phyloP scores from a whole-genome alignment of 139 green algal genomes.

The Coccomyxa sp. region DNA sequence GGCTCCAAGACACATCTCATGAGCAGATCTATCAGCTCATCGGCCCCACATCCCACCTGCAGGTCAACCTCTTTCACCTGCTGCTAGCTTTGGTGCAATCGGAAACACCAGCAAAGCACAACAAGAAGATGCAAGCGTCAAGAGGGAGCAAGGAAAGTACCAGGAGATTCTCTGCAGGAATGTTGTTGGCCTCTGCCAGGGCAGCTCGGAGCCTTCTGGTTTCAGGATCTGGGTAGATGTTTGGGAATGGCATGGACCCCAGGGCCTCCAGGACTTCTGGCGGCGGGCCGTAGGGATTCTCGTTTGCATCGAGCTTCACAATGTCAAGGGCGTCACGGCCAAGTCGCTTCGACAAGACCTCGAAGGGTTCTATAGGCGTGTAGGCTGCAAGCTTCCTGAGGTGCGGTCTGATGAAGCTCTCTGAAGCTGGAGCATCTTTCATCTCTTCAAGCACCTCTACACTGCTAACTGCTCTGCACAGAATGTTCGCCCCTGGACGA shows the following conservation, averaged over 20 bases:
- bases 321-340: slow-evolving; percentile 84
- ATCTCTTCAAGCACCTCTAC: too few species aligned
- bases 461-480: neutral
- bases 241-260: slow-evolving; percentile 81
- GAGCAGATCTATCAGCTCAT: slow-evolving; percentile 94
- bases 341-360: slow-evolving; percentile 79
- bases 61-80: too few species aligned
- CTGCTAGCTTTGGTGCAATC: neutral
- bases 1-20: slow-evolving; percentile 92
- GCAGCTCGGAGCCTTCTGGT: slow-evolving; percentile 69
- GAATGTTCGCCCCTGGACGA: neutral
- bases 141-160: slow-evolving; percentile 39
- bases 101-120: neutral
- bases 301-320: slow-evolving; percentile 99
- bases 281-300: slow-evolving; percentile 98
- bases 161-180: slow-evolving; percentile 87
- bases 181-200: slow-evolving; percentile 64
- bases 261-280: slow-evolving; percentile 90
- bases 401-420: slow-evolving; percentile 82
- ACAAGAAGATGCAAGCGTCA: neutral
- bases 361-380: slow-evolving; percentile 98
- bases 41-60: slow-evolving; percentile 91
- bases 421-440: neutral
- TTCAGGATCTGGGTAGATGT: slow-evolving; percentile 99
- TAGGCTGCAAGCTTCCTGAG: slow-evolving; percentile 88